Evolutionary conservation across 2,329 filamentous ascomycete genomes (phyloP).

Genomic region (Xylaria sp.): DNA sequence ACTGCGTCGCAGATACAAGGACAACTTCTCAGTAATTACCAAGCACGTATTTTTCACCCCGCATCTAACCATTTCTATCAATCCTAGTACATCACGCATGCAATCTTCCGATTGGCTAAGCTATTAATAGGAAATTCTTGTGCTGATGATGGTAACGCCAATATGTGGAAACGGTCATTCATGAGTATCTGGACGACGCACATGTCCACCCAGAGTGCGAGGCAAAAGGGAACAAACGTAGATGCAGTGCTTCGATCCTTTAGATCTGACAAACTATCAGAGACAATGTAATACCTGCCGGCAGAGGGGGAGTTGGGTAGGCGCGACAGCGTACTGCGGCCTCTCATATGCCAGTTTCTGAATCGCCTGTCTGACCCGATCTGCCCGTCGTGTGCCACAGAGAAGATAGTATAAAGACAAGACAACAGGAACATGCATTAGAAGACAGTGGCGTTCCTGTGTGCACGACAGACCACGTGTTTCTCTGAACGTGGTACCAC

Average conservation of each 20-base stretch:
- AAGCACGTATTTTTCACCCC: too few relatives aligned
- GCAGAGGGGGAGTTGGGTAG: neutral
- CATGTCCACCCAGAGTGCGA: too few relatives aligned
- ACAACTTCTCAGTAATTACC: too few relatives aligned
- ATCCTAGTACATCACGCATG: too few relatives aligned
- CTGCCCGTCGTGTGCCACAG: neutral
- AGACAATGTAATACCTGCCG: neutral
- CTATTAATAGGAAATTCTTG: too few relatives aligned
- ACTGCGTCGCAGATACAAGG: too few relatives aligned
- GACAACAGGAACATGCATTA: neutral
- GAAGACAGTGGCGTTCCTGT: neutral
- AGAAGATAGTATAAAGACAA: neutral
- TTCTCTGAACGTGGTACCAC: conserved; percentile 16
- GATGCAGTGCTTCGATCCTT: neutral
- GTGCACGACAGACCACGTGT: conserved; percentile 18
- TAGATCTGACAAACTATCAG: neutral
- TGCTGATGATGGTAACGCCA: too few relatives aligned
- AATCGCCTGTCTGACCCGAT: neutral
- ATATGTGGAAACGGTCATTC: too few relatives aligned
- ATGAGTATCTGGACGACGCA: too few relatives aligned
- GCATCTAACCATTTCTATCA: too few relatives aligned
- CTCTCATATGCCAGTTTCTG: conserved; percentile 13
- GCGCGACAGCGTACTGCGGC: conserved; percentile 15
- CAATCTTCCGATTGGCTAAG: too few relatives aligned
- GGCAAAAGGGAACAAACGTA: neutral